Percentiles rank a stretch among this genome's conserved stretches.
Conservation (phyloP, 2,329 filamentous ascomycete genomes). For the Rhynchosporium secalis region DNA sequence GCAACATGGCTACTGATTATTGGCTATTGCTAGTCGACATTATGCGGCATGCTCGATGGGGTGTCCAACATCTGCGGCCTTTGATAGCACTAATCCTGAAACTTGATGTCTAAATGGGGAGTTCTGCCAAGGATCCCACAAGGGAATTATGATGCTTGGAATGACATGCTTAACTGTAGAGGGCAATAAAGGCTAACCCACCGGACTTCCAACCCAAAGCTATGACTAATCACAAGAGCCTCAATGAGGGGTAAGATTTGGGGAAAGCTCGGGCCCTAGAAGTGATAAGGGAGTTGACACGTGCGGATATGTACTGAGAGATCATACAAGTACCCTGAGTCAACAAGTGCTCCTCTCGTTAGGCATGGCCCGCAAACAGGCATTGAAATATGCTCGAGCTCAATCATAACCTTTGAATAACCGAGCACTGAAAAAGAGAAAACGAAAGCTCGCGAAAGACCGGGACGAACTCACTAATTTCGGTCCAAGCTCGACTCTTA, state of each 20-base stretch:
- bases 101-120: background rate
- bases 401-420: background rate
- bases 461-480: background rate
- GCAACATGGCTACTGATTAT: slow-evolving; percentile 7
- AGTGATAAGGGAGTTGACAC: background rate
- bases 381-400: background rate
- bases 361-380: background rate
- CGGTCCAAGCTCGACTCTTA: too few species aligned
- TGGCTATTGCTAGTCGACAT: slow-evolving; percentile 9
- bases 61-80: background rate
- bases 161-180: background rate
- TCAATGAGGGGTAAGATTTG: background rate
- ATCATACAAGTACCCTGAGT: background rate
- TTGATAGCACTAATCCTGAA: background rate
- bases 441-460: slow-evolving; percentile 14
- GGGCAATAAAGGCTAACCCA: too few species aligned
- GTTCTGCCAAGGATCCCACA: background rate
- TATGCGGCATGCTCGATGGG: slow-evolving; percentile 2
- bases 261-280: background rate
- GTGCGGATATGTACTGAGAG: background rate
- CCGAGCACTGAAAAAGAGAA: slow-evolving; percentile 1
- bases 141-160: background rate
- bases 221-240: slow-evolving; percentile 2
- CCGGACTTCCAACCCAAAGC: background rate
- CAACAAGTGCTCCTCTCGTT: background rate